Conservation (phyloP, 176 grass and related monocot species). For the Avena sativa region DNA sequence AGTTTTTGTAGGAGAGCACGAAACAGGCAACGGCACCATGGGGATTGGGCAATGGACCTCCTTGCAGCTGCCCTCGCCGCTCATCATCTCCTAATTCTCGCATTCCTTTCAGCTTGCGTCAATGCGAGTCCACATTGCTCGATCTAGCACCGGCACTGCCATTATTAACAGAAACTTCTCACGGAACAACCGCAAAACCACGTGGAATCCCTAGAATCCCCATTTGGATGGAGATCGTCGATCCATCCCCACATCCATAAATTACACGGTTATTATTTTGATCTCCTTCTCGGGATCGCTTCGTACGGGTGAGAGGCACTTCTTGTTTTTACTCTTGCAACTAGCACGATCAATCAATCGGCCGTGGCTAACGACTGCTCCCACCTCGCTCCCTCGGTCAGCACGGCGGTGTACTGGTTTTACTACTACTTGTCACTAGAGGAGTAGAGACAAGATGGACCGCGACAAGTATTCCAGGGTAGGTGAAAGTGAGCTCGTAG, state of each 20-base stretch:
- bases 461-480: slow-evolving; percentile 13
- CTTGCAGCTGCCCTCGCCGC: too few species aligned
- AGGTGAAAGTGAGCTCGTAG: slow-evolving; percentile 15
- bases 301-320: not conserved
- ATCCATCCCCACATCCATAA: slow-evolving; percentile 29
- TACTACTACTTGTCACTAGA: not conserved
- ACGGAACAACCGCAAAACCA: not conserved
- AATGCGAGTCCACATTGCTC: not conserved
- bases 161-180: slow-evolving; percentile 33
- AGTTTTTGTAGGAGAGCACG: not conserved
- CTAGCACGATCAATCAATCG: not conserved
- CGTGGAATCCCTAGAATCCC: not conserved
- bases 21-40: not conserved
- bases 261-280: not conserved
- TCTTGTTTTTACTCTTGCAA: not conserved
- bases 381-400: not conserved
- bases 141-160: slow-evolving; percentile 20
- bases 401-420: not conserved
- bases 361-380: not conserved
- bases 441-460: slow-evolving; percentile 24
- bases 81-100: too few species aligned
- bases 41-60: not conserved
- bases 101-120: too few species aligned
- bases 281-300: not conserved
- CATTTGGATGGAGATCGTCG: not conserved